phyloP scores from a whole-genome alignment of 139 green algal species.

The Ettlia oleoabundans region DNA sequence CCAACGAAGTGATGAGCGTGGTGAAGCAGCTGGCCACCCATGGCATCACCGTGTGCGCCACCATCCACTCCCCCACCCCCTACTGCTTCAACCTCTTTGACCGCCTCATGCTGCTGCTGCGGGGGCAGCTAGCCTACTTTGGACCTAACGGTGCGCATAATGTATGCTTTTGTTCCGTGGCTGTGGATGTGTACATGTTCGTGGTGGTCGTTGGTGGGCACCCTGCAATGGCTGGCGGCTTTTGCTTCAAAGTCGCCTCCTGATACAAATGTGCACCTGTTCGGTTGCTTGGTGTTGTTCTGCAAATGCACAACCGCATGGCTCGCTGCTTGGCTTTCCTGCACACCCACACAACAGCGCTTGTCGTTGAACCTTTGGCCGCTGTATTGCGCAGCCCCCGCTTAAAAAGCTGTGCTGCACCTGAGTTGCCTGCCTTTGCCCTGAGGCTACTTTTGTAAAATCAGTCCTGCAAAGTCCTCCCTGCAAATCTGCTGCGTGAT shows the following conservation, averaged over 20 bases:
- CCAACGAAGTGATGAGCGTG: slow-evolving; percentile 67
- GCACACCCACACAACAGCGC: too few species aligned
- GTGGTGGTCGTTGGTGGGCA: neutral
- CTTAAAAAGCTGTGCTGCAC: too few species aligned
- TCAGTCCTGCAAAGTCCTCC: too few species aligned
- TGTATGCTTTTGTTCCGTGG: neutral
- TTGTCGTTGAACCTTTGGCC: too few species aligned
- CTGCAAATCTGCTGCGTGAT: neutral
- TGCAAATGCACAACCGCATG: too few species aligned
- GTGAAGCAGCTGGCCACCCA: slow-evolving; percentile 55
- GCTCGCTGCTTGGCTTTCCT: too few species aligned
- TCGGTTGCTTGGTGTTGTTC: too few species aligned
- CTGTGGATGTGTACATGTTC: neutral
- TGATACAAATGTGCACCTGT: too few species aligned
- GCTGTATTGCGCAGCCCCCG: too few species aligned
- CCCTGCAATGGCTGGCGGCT: too few species aligned
- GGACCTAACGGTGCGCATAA: slow-evolving; percentile 48
- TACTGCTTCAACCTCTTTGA: slow-evolving; percentile 73
- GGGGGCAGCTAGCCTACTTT: slow-evolving; percentile 63
- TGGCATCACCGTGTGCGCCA: slow-evolving; percentile 73
- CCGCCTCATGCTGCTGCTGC: slow-evolving; percentile 65
- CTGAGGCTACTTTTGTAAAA: too few species aligned
- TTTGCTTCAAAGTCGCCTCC: neutral
- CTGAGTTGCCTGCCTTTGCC: too few species aligned
- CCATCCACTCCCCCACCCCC: slow-evolving; percentile 71